These are phyloP conservation scores for Tylopilus plumbeoviolaceoides DNA, from an alignment of 768 basidiomycete species.

Conservation along the genomic window DNA sequence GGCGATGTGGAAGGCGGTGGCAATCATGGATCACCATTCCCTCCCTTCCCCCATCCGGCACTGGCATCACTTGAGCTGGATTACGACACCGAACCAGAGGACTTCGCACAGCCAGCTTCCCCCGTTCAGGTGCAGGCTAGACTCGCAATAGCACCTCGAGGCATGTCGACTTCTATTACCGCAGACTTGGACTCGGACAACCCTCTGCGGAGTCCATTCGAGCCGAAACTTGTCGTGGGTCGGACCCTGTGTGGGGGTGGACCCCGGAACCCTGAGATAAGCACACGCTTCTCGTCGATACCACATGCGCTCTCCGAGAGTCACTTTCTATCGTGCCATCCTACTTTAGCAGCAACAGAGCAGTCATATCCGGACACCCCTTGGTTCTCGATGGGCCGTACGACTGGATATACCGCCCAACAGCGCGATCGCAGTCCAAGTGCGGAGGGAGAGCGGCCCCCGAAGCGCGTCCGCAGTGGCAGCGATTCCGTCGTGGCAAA, in stretches of 20 bases:
- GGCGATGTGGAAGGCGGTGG: constrained; percentile 17
- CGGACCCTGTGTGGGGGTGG: constrained; percentile 1
- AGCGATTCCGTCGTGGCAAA: constrained; percentile 13
- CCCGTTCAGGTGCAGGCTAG: constrained; percentile 2
- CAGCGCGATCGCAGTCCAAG: constrained; percentile 15
- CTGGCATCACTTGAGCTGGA: constrained; percentile 4
- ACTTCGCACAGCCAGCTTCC: constrained; percentile 8
- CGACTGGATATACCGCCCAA: constrained; percentile 1
- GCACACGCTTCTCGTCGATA: constrained; percentile 12
- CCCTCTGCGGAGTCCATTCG: not conserved
- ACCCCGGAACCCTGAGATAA: constrained; percentile 14
- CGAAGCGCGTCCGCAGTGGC: constrained; percentile 25
- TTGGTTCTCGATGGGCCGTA: constrained; percentile 4
- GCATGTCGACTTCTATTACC: constrained; percentile 3
- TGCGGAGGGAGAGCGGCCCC: constrained; percentile 25
- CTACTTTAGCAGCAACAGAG: not conserved
- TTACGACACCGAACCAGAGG: constrained; percentile 20
- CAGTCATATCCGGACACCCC: constrained; percentile 14
- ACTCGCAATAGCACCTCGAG: constrained; percentile 1
- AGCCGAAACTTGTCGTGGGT: not conserved
- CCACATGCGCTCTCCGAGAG: not conserved
- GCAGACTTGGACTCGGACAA: constrained; percentile 4
- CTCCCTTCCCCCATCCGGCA: constrained; percentile 22
- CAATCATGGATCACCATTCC: constrained; percentile 22
- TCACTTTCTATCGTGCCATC: constrained; percentile 1